These are phyloP conservation scores for Fraxinus anomala DNA, from an alignment of 257 asterid species.

Conservation along the genomic window DNA sequence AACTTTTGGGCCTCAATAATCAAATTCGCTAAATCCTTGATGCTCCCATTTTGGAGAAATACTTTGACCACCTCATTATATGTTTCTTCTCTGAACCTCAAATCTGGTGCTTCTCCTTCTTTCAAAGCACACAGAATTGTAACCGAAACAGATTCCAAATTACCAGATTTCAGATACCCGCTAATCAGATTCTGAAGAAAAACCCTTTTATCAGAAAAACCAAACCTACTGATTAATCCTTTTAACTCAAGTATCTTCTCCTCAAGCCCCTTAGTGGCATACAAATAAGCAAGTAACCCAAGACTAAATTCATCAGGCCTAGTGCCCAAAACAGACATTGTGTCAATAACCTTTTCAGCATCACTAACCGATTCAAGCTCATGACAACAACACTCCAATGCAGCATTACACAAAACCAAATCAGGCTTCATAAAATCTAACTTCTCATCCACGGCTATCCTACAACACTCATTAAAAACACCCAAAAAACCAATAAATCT, in stretches of 20 bases:
- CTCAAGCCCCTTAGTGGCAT: slow-evolving; percentile 70
- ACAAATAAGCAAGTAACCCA: slow-evolving; percentile 78
- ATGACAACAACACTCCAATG: slow-evolving; percentile 69
- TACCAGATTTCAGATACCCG: slow-evolving; percentile 66
- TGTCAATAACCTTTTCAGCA: slow-evolving; percentile 73
- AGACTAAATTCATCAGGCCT: slow-evolving; percentile 72
- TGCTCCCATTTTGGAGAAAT: slow-evolving; percentile 54
- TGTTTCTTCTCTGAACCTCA: slow-evolving; percentile 46
- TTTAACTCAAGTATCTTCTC: slow-evolving; percentile 70
- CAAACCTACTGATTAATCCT: slow-evolving; percentile 55
- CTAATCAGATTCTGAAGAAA: slow-evolving; percentile 63
- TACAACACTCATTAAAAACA: slow-evolving; percentile 73
- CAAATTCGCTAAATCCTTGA: slow-evolving; percentile 60
- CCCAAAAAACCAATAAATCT: slow-evolving; percentile 62
- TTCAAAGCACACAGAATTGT: slow-evolving; percentile 54
- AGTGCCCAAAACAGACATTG: slow-evolving; percentile 73
- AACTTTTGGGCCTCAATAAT: slow-evolving; percentile 71
- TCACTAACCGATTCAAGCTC: slow-evolving; percentile 67
- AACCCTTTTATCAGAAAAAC: slow-evolving; percentile 39
- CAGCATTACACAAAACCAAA: slow-evolving; percentile 84
- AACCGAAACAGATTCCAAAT: slow-evolving; percentile 54
- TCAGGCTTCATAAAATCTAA: slow-evolving; percentile 68
- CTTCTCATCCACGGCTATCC: slow-evolving; percentile 73
- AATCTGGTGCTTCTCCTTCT: slow-evolving; percentile 42
- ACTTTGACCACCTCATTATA: slow-evolving; percentile 65